Conservation (phyloP, 768 basidiomycete species). For the Clavulina sp. region DNA sequence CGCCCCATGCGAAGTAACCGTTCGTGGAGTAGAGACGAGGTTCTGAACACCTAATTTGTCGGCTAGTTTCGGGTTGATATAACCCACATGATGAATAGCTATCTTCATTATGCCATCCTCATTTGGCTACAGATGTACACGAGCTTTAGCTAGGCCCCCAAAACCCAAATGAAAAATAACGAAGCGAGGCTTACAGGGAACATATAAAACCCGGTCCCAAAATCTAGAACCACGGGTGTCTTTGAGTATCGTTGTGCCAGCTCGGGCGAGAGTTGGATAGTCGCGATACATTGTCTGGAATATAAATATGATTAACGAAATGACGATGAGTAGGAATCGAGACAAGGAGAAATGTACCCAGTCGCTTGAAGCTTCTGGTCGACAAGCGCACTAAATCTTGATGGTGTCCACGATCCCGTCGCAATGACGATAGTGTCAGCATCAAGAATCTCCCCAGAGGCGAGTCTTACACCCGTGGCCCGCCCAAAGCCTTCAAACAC, state of each 20-base stretch:
- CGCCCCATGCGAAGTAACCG: slow-evolving; percentile 38
- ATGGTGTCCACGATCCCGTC: slow-evolving; percentile 74
- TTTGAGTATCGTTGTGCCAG: slow-evolving; percentile 45
- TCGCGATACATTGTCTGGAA: slow-evolving; percentile 59
- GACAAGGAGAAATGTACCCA: slow-evolving; percentile 35
- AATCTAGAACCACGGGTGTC: slow-evolving; percentile 57
- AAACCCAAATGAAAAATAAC: background rate
- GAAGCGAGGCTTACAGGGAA: slow-evolving; percentile 45
- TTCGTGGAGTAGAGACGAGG: slow-evolving; percentile 51
- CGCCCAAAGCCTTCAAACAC: slow-evolving; percentile 22
- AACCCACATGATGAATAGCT: slow-evolving; percentile 60
- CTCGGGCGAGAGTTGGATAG: slow-evolving; percentile 51
- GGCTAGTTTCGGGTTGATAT: slow-evolving; percentile 20
- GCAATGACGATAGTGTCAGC: slow-evolving; percentile 54
- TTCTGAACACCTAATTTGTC: slow-evolving; percentile 18
- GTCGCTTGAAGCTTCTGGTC: slow-evolving; percentile 45
- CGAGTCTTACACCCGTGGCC: slow-evolving; percentile 40
- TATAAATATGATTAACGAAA: background rate
- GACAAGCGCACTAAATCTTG: slow-evolving; percentile 43
- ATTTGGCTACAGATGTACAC: slow-evolving; percentile 35
- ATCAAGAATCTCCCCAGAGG: slow-evolving; percentile 30
- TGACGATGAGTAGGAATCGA: background rate
- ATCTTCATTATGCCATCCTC: slow-evolving; percentile 54
- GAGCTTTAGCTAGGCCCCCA: background rate
- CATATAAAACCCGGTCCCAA: slow-evolving; percentile 56